Conservation (phyloP, 2,329 filamentous ascomycete species). For the Beauveria sp. region DNA sequence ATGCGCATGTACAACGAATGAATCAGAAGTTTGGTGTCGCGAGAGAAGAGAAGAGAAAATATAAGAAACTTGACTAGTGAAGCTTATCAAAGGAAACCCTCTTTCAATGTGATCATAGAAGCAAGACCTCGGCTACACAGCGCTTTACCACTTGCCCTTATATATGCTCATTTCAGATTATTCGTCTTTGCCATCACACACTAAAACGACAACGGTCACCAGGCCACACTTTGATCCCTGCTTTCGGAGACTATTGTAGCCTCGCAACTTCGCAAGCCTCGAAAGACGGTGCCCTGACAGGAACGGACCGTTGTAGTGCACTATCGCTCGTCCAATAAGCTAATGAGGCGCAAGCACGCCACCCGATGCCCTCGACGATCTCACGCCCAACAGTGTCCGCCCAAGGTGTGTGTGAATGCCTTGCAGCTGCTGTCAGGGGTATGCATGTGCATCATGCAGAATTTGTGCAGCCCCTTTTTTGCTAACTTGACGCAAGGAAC, state of each 20-base stretch:
- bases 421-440: not conserved
- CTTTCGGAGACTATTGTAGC: not conserved
- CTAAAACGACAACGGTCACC: not conserved
- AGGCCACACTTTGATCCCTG: not conserved
- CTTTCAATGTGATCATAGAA: not conserved
- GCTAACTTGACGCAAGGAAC: not conserved
- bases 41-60: not conserved
- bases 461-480: not conserved
- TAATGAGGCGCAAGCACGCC: not conserved
- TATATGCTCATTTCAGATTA: not conserved
- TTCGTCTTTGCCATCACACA: not conserved
- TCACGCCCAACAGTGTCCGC: not conserved
- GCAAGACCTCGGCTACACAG: not conserved
- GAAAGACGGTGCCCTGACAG: not conserved
- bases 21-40: not conserved
- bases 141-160: not conserved
- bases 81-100: not conserved
- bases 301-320: not conserved
- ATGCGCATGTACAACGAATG: not conserved
- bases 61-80: not conserved
- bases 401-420: not conserved
- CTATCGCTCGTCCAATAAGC: slow-evolving; percentile 1
- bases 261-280: not conserved
- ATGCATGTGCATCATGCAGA: not conserved
- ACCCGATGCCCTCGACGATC: not conserved